These are phyloP conservation scores for Leptomonas pyrrhocoris DNA, from an alignment of 208 protist genomes.

Conservation along the genomic window DNA sequence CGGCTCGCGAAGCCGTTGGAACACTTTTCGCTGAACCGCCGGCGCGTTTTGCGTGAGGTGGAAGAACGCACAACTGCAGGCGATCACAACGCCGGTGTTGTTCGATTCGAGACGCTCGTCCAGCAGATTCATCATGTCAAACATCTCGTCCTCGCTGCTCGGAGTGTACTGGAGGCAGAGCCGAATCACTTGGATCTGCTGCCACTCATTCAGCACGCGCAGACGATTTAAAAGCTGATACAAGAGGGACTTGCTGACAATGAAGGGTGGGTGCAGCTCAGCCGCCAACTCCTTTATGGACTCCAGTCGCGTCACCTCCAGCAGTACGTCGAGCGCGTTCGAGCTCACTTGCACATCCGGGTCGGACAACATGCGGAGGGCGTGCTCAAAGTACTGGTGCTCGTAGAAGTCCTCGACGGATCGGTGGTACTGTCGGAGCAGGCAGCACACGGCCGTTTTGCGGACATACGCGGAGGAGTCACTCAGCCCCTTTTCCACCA, in stretches of 20 bases:
- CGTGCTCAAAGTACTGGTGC: conserved; percentile 37
- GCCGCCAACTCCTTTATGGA: conserved; percentile 21
- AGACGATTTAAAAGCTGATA: conserved; percentile 87
- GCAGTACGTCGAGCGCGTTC: conserved; percentile 79
- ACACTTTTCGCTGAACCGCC: conserved; percentile 77
- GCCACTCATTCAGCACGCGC: conserved; percentile 85
- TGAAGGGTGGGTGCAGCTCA: conserved; percentile 32
- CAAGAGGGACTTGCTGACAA: conserved; percentile 66
- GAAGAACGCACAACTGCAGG: conserved; percentile 83
- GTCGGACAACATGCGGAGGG: conserved; percentile 88
- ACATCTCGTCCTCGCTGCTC: conserved; percentile 83
- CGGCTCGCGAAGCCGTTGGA: conserved; percentile 70
- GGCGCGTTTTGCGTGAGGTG: conserved; percentile 86
- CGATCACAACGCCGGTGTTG: conserved; percentile 90
- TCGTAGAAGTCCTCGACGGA: conserved; percentile 53
- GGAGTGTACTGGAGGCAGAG: conserved; percentile 69
- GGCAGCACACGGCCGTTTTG: conserved; percentile 90
- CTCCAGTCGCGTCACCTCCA: conserved; percentile 72
- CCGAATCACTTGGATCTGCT: conserved; percentile 78
- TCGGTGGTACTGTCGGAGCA: conserved; percentile 79
- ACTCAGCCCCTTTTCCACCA: conserved; percentile 66
- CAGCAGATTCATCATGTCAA: conserved; percentile 93
- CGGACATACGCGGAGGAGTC: conserved; percentile 95
- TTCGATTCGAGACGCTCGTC: conserved; percentile 86
- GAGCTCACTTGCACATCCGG: conserved; percentile 80